A percentile compares a stretch with the other conserved stretches of the same genome.
Conservation (phyloP, 1,284 basidiomycete genomes). For the Rhodotorula sp. region DNA sequence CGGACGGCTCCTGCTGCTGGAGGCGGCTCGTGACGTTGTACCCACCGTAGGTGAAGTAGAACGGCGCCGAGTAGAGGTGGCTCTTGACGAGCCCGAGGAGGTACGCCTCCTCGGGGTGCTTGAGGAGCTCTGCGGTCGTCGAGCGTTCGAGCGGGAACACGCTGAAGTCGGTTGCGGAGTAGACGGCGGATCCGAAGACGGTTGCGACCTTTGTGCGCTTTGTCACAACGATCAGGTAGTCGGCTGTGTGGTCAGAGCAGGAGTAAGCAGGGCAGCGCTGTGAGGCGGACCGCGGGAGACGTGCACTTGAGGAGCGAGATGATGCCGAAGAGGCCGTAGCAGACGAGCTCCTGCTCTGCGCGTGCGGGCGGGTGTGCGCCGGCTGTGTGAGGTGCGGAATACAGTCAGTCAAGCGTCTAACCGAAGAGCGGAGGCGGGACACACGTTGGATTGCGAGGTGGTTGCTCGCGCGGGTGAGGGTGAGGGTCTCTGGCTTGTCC, state of each 20-base stretch:
- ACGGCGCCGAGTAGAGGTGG: slow-evolving; percentile 72
- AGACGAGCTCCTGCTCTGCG: slow-evolving; percentile 55
- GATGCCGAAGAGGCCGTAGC: slow-evolving; percentile 82
- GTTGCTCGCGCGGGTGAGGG: slow-evolving; percentile 53
- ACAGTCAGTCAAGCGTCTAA: neutral
- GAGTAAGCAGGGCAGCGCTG: neutral
- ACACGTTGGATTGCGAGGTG: slow-evolving; percentile 53
- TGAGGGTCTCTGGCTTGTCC: slow-evolving; percentile 50
- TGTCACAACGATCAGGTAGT: slow-evolving; percentile 89
- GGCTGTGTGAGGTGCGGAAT: slow-evolving; percentile 17
- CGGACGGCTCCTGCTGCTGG: slow-evolving; percentile 70
- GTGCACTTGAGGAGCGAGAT: slow-evolving; percentile 81
- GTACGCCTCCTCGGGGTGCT: slow-evolving; percentile 82
- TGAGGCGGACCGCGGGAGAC: neutral
- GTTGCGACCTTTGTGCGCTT: slow-evolving; percentile 76
- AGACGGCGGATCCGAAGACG: slow-evolving; percentile 82
- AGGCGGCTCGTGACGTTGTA: slow-evolving; percentile 88
- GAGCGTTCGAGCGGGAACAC: slow-evolving; percentile 78
- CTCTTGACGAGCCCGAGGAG: slow-evolving; percentile 81
- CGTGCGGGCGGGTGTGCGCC: slow-evolving; percentile 51
- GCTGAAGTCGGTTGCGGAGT: slow-evolving; percentile 86
- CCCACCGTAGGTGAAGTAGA: slow-evolving; percentile 82
- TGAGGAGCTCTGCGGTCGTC: slow-evolving; percentile 60
- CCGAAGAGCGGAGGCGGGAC: slow-evolving; percentile 26
- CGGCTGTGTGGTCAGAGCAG: slow-evolving; percentile 60